These are phyloP conservation scores for Stephania japonica DNA, from an alignment of 164 flowering plant species.

Conservation along the genomic window DNA sequence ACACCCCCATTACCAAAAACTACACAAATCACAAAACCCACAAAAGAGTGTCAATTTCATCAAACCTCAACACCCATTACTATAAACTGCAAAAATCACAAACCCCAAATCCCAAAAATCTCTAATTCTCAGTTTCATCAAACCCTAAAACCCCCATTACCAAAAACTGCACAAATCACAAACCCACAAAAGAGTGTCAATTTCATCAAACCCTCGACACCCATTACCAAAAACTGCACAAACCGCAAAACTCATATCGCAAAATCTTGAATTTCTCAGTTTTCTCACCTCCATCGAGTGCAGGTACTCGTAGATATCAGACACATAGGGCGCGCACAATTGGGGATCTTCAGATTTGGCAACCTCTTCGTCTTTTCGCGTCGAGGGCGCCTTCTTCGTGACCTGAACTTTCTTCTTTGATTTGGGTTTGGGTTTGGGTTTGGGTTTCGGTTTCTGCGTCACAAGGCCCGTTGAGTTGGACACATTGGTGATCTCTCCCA, in stretches of 20 bases:
- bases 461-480: conserved; percentile 17
- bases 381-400: neutral
- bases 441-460: conserved; percentile 15
- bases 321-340: conserved; percentile 24
- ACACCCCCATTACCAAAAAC: too few species aligned
- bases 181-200: neutral
- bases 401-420: neutral
- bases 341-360: conserved; percentile 19
- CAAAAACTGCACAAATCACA: neutral
- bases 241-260: neutral
- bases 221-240: neutral
- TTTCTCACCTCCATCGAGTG: conserved; percentile 50
- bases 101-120: neutral
- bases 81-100: neutral
- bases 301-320: conserved; percentile 40
- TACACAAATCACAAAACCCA: too few species aligned
- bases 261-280: neutral
- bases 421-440: conserved; percentile 19
- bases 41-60: neutral
- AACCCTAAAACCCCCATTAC: neutral
- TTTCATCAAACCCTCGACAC: conserved; percentile 4
- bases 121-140: neutral
- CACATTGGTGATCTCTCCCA: conserved; percentile 39
- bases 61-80: neutral
- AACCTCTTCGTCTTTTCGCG: neutral